Evolutionary conservation across 495 filamentous ascomycete genomes (phyloP).

Genomic region (Neurospora hispaniola): DNA sequence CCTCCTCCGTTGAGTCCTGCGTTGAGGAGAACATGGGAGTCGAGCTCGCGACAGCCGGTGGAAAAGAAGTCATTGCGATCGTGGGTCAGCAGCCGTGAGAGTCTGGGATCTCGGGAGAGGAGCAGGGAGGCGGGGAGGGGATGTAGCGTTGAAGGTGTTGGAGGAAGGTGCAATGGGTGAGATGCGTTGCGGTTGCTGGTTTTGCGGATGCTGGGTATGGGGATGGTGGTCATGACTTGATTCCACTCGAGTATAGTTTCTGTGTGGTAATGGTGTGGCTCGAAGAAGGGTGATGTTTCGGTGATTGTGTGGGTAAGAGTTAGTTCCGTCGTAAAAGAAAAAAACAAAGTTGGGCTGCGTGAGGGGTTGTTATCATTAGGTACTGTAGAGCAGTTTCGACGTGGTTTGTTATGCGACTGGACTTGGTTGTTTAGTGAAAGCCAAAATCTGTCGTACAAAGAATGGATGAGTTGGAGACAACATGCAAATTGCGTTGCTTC

Average conservation of each 20-base stretch:
- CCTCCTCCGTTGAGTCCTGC: background rate
- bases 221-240: background rate
- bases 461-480: background rate
- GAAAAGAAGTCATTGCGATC: constrained; percentile 8
- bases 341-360: background rate
- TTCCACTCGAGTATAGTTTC: too few relatives aligned
- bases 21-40: constrained; percentile 32
- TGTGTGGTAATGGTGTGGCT: background rate
- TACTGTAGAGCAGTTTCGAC: background rate
- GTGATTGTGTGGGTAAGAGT: background rate
- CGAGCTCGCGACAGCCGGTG: constrained; percentile 35
- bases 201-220: too few relatives aligned
- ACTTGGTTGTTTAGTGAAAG: background rate
- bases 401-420: background rate
- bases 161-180: background rate
- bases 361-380: background rate
- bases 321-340: background rate
- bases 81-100: constrained; percentile 7
- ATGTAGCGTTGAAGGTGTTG: background rate
- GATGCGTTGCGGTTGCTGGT: background rate
- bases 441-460: background rate
- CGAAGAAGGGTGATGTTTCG: background rate
- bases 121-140: background rate
- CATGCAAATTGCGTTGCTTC: background rate
- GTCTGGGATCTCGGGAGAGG: background rate